Base-by-base conservation (phyloP, 306 rosid species). In the Castanea crenata region DNA sequence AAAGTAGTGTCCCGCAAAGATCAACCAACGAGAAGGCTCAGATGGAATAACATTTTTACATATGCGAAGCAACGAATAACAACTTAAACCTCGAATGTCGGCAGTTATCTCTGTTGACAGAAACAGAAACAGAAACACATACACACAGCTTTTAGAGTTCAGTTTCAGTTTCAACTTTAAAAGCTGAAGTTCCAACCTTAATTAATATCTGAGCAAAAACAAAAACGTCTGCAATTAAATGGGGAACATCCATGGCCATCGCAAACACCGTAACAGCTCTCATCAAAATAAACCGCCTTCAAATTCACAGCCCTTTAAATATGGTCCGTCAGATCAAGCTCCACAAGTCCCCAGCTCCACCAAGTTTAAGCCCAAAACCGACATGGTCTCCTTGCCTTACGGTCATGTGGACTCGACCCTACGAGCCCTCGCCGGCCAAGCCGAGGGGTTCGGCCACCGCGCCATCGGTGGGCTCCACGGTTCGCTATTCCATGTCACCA, bases 381-480 rank as follows among this genome's bases (percentile, higher is more conserved):
- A 41, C 6, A 85, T 86, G 89, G 55, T 68, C 5, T 44, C 88
- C 76, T 84, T 92, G 49, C 99, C 98, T 63, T 95, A 95, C 61
- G 51, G 87, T 55, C 90, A 73, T 41, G 91, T 88, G 74, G 98
- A 95, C 81, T 69, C 89, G 57, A 58, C 79, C 78, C 83, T 95
- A 74, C 97, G 97, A 4, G 86, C 92, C 74, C 91, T 95, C 52
- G 92, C 99, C 25, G 84, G 74, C 44, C 92, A 89, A 44, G 99
- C 99, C 5, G 91, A 95, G 80, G 99, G 99, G 21, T 95, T 91
- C 55, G 99, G 98, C 35, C 96, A 91, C 74, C 81, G 25, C 63
- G 93, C 98, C 3, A 78, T 93, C 75, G 99, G 98, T 67, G 99
- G 99, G 18, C 92, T 95, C 73, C 92, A 90, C 57, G 99, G 97